Base-by-base conservation (phyloP, 805 yeast genomes). In the Candida nemodendra region DNA sequence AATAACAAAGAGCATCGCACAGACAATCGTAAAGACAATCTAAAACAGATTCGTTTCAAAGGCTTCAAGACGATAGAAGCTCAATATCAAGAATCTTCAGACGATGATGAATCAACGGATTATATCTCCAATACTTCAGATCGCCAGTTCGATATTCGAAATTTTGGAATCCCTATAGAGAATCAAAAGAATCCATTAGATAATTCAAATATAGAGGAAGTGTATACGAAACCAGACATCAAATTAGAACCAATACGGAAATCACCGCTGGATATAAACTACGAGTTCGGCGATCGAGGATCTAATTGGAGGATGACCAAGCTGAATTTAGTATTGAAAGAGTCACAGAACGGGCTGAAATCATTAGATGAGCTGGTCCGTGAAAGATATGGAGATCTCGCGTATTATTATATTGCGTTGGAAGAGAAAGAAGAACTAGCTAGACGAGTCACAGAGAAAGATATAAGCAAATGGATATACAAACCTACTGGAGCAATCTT, bases 291-390 rank as follows among this genome's bases (percentile, higher is more conserved):
- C 1, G 70, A 65, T 44, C 26, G 53, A 15, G 70, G 69, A 2
- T 57, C 65, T 1, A 45, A 39, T n/a, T 65, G 70, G 71, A 42
- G 69, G 27, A 54, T 62, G 63, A 62, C 61, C 47, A 66, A 65
- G 43, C 48, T 65, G 15, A 34, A 50, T 5, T 55, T 54, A 17
- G 34, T 56, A 1, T 31, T 45, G 17, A 47, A 50, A 28, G 36
- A 41, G 14, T 50, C 65, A 8, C 32, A 43, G 23, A 52, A 46
- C 24, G 32, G 38, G 5, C 26, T 42, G n/a, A 30, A 33, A 15
- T 27, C 45, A 4, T 38, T 50, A 3, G 59, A 59, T 25, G 53
- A 53, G 3, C 31, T 48, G n/a, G 68, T 65, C 3, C 25, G 50
- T 17, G 54, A 57, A 31, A 28, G 56, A 29, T 62, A 57, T 37